Evolutionary conservation across 495 filamentous ascomycete genomes (phyloP), one percentile per base, ranked within the genome.

Genomic region (Hypoxylon lenormandii): DNA sequence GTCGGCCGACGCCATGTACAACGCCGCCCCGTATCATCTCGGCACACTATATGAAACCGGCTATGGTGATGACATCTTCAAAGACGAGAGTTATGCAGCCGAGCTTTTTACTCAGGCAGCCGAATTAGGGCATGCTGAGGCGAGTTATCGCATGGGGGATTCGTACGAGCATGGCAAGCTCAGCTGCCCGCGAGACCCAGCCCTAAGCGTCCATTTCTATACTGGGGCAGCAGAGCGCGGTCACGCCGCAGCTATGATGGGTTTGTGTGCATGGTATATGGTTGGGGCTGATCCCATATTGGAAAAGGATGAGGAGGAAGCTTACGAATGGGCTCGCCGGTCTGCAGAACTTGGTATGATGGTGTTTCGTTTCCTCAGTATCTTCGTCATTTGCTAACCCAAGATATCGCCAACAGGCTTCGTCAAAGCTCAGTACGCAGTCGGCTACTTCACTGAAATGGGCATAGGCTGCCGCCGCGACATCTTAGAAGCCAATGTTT

Each of bases 391-490:
- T 30, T 60, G 37, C 64, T 69, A 50, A 69, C 18, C 30, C 21
- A 48, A 59, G 36, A 63, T 46, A 58, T 36, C 46, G 26, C 13
- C 64, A 60, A 28, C 56, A 96, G 95, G 91, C 37, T 87, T 92
- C 40, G 87, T 92, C 6, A 99, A 99, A 82, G 95, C 95, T 4
- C 86, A 98, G 77, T 99, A 98, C 69, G 92, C 96, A 0, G 86
- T 94, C 15, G 95, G 93, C 13, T 99, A 97, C 80, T 99, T 99
- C 78, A 97, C 92, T 7, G 95, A 99, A 79, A 96, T 94, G 90
- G 95, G 95, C 52, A 97, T 99, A 64, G 95, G 95, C 19, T 96
- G 92, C 77, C 90, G 93, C 4, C 89, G 93, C 18, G 95, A 99
- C 76, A 88, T 93, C 2, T 84, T 99, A 61, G 92, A 97, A 75